Conservation (phyloP, 345 rosid species). For the Anastatica hierochuntica region DNA sequence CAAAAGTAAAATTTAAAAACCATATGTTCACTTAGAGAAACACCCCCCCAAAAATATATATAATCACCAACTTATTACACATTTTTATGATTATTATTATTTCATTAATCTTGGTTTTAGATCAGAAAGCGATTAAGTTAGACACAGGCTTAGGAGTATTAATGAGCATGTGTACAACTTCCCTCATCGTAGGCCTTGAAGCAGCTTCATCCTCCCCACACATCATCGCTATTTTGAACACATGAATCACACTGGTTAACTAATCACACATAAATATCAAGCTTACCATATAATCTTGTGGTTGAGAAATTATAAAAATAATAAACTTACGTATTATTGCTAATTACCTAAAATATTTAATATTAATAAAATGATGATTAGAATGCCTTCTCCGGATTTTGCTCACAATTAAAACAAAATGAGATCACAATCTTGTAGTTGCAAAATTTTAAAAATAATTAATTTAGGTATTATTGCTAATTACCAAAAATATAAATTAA, state of each 20-base stretch:
- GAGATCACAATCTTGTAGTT: too few species aligned
- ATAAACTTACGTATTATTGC: too few species aligned
- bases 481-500: too few species aligned
- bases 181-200: background rate
- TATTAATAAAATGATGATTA: too few species aligned
- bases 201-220: background rate
- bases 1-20: too few species aligned
- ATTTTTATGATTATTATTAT: too few species aligned
- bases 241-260: background rate
- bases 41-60: slow-evolving; percentile 7
- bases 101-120: background rate
- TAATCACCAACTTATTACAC: background rate
- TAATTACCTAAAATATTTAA: too few species aligned
- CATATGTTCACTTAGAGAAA: background rate
- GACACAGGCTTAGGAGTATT: background rate
- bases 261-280: too few species aligned
- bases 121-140: background rate
- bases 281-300: background rate
- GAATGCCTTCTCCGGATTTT: too few species aligned
- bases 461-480: too few species aligned
- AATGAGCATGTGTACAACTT: background rate
- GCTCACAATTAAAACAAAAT: too few species aligned
- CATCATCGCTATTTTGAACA: background rate
- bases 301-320: background rate
- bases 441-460: too few species aligned